Conservation (phyloP, 78 protist species). For the Salpingoeca rosetta region DNA sequence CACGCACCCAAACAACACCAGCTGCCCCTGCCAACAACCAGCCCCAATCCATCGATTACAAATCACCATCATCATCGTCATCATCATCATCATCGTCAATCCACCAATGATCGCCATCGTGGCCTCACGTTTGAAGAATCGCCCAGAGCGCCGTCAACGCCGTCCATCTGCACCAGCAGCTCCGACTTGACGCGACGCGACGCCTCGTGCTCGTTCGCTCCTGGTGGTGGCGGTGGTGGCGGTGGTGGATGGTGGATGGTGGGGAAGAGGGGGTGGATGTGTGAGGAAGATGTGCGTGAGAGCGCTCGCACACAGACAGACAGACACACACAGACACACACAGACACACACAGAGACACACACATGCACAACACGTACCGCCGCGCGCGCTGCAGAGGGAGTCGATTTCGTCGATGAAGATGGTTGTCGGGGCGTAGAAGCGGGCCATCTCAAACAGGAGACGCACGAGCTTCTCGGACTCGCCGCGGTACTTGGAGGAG, state of each 20-base stretch:
- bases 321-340: too few relatives aligned
- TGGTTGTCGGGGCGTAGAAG: slow-evolving; percentile 66
- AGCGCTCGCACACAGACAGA: too few relatives aligned
- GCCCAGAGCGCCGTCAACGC: slow-evolving; percentile 52
- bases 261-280: too few relatives aligned
- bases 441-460: slow-evolving; percentile 73
- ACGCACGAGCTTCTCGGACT: slow-evolving; percentile 65
- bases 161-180: slow-evolving; percentile 77
- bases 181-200: slow-evolving; percentile 52
- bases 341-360: background rate
- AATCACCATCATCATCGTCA: too few relatives aligned
- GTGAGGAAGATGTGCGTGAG: too few relatives aligned
- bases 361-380: too few relatives aligned
- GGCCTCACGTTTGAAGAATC: slow-evolving; percentile 55
- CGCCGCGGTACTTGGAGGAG: slow-evolving; percentile 75
- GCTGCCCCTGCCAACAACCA: too few relatives aligned
- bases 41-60: too few relatives aligned
- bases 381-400: background rate
- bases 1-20: too few relatives aligned
- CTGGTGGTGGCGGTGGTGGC: background rate
- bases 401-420: slow-evolving; percentile 79
- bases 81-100: too few relatives aligned
- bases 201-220: slow-evolving; percentile 53
- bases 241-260: too few relatives aligned
- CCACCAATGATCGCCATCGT: too few relatives aligned